A percentile compares a stretch with the other conserved stretches of the same genome.
phyloP scores from a whole-genome alignment of 2,329 filamentous ascomycete species.

The Lojkania enalia region DNA sequence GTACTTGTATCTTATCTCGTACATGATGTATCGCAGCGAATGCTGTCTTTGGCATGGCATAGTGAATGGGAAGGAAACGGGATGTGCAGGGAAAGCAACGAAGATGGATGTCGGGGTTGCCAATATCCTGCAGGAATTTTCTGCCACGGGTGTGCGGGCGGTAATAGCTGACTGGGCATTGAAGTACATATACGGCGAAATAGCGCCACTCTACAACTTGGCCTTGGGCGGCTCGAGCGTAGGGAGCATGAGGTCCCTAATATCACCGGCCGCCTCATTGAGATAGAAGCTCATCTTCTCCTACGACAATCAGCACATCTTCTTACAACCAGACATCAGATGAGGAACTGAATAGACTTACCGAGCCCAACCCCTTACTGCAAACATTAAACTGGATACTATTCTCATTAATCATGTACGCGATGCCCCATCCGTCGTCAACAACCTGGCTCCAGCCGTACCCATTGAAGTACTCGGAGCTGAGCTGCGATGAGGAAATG shows the following conservation, averaged over 20 bases:
- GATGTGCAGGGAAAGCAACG: too few species aligned
- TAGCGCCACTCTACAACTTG: slow-evolving; percentile 81
- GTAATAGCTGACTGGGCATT: too few species aligned
- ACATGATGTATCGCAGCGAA: too few species aligned
- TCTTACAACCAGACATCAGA: neutral
- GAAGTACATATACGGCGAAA: too few species aligned
- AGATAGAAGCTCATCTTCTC: slow-evolving; percentile 95
- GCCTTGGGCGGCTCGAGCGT: slow-evolving; percentile 80
- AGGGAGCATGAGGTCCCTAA: slow-evolving; percentile 82
- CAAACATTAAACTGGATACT: slow-evolving; percentile 98
- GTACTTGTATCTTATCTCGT: too few species aligned
- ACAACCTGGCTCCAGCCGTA: slow-evolving; percentile 99
- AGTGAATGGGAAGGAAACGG: too few species aligned
- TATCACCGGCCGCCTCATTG: slow-evolving; percentile 88
- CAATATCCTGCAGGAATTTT: too few species aligned
- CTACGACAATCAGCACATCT: slow-evolving; percentile 28
- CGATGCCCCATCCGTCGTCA: slow-evolving; percentile 93
- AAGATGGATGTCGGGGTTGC: too few species aligned
- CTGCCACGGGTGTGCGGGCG: too few species aligned
- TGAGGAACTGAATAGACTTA: slow-evolving; percentile 25
- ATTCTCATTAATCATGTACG: slow-evolving; percentile 99
- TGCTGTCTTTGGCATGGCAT: too few species aligned
- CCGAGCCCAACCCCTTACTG: slow-evolving; percentile 83
- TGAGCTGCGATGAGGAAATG: slow-evolving; percentile 85
- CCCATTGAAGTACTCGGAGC: slow-evolving; percentile 96